phyloP scores from a whole-genome alignment of 495 filamentous ascomycete species.

The Trichoderma erinaceum region DNA sequence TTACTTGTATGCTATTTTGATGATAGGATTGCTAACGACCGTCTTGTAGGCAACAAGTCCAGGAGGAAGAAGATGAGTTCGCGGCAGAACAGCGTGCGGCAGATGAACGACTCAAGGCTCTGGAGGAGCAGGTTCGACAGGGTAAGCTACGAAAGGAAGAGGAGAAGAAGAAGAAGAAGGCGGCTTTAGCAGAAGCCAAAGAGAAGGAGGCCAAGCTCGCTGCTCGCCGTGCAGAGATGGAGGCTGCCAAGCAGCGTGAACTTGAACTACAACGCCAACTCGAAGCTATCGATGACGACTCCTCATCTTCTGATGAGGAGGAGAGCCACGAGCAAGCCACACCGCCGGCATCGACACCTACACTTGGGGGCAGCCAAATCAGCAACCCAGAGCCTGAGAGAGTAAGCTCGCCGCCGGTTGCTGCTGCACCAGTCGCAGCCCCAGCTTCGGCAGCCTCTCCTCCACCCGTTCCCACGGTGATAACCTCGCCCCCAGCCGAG shows the following conservation, averaged over 20 bases:
- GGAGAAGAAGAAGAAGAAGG: constrained; percentile 86
- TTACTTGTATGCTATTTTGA: background rate
- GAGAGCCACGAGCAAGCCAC: constrained; percentile 77
- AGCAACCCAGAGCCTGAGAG: constrained; percentile 50
- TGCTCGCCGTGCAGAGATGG: constrained; percentile 84
- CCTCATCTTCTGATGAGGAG: constrained; percentile 80
- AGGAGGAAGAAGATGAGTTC: constrained; percentile 70
- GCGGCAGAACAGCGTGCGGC: constrained; percentile 72
- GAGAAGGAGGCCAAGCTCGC: constrained; percentile 83
- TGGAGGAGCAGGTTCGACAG: constrained; percentile 89
- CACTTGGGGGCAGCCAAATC: constrained; percentile 46
- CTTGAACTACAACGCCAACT: constrained; percentile 81
- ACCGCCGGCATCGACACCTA: constrained; percentile 76
- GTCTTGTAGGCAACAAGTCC: constrained; percentile 64
- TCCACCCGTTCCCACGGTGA: constrained; percentile 37
- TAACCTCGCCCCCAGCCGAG: constrained; percentile 43
- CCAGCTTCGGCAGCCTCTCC: constrained; percentile 30
- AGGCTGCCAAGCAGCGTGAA: constrained; percentile 82
- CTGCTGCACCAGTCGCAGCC: constrained; percentile 11
- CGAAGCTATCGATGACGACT: constrained; percentile 65
- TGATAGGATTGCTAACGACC: constrained; percentile 16
- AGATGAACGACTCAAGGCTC: constrained; percentile 72
- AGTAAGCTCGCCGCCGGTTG: constrained; percentile 37
- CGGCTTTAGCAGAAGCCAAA: constrained; percentile 75
- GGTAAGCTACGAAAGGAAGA: constrained; percentile 97